Evolutionary conservation across 2,329 filamentous ascomycete species (phyloP).

Genomic region (Fusarium gaditjirri): DNA sequence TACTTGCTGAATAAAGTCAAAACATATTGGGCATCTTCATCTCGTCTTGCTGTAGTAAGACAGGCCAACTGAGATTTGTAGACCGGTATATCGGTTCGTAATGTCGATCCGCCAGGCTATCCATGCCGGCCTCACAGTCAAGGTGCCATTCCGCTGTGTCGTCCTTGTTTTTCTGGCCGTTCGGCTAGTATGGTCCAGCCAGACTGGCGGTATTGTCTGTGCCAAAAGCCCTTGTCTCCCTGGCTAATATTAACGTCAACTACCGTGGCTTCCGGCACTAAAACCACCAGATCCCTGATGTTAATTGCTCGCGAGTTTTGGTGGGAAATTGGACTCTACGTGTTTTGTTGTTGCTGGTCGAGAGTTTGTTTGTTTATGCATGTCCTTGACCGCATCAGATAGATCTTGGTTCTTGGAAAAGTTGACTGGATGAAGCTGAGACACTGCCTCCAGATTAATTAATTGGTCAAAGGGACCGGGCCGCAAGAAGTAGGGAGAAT

Average conservation of each 20-base stretch:
- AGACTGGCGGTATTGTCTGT: conserved; percentile 29
- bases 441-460: conserved; percentile 10
- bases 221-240: conserved; percentile 17
- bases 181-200: conserved; percentile 29
- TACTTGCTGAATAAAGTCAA: conserved; percentile 29
- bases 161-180: conserved; percentile 23
- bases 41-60: conserved; percentile 11
- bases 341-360: neutral
- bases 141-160: conserved; percentile 33
- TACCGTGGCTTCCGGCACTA: conserved; percentile 34
- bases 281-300: neutral
- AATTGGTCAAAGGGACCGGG: neutral
- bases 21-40: conserved; percentile 21
- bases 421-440: conserved; percentile 29
- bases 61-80: conserved; percentile 11
- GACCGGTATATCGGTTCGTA: conserved; percentile 9
- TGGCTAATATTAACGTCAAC: conserved; percentile 31
- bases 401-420: conserved; percentile 19
- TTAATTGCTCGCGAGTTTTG: conserved; percentile 2
- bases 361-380: neutral
- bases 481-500: neutral
- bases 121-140: conserved; percentile 31
- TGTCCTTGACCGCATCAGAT: conserved; percentile 5
- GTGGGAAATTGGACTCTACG: conserved; percentile 14
- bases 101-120: conserved; percentile 30